A percentile compares a stretch with the other conserved stretches of the same genome.
Conservation (phyloP, 352 stramenopile species). For the Phytophthora capsici region DNA sequence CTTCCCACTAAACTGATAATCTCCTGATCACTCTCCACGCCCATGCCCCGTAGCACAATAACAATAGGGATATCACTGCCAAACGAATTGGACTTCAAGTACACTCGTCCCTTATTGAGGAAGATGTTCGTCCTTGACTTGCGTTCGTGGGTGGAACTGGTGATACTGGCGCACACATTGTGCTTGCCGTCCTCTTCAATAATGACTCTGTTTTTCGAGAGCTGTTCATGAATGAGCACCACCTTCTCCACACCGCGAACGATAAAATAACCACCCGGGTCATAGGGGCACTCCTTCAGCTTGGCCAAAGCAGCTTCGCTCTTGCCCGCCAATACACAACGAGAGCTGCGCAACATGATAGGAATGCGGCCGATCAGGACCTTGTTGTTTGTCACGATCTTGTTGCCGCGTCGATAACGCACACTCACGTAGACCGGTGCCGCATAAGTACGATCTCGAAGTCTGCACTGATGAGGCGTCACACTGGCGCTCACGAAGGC, state of each 20-base stretch:
- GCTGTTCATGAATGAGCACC: slow-evolving; percentile 99
- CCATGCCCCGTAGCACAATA: slow-evolving; percentile 98
- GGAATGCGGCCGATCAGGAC: slow-evolving; percentile 96
- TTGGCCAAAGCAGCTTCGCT: slow-evolving; percentile 93
- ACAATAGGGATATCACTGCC: slow-evolving; percentile 98
- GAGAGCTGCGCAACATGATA: slow-evolving; percentile 98
- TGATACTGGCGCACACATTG: slow-evolving; percentile 95
- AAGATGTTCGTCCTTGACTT: slow-evolving; percentile 98
- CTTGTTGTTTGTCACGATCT: slow-evolving; percentile 99
- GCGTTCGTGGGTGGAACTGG: slow-evolving; percentile 98
- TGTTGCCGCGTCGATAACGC: slow-evolving; percentile 96
- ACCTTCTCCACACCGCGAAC: slow-evolving; percentile 99
- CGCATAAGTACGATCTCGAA: slow-evolving; percentile 99
- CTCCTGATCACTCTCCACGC: slow-evolving; percentile 98
- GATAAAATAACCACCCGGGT: slow-evolving; percentile 99
- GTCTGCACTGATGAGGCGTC: slow-evolving; percentile 98
- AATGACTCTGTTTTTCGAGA: slow-evolving; percentile 99
- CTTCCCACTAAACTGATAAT: slow-evolving; percentile 96
- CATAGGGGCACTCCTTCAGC: slow-evolving; percentile 99
- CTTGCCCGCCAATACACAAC: slow-evolving; percentile 97
- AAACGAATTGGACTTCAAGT: slow-evolving; percentile 99
- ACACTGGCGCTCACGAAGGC: slow-evolving; percentile 92
- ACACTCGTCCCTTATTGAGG: slow-evolving; percentile 96
- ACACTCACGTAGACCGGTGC: slow-evolving; percentile 99
- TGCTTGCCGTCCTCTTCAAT: slow-evolving; percentile 96